phyloP scores from a whole-genome alignment of 2,329 filamentous ascomycete genomes.

The Trichophyton equinum region DNA sequence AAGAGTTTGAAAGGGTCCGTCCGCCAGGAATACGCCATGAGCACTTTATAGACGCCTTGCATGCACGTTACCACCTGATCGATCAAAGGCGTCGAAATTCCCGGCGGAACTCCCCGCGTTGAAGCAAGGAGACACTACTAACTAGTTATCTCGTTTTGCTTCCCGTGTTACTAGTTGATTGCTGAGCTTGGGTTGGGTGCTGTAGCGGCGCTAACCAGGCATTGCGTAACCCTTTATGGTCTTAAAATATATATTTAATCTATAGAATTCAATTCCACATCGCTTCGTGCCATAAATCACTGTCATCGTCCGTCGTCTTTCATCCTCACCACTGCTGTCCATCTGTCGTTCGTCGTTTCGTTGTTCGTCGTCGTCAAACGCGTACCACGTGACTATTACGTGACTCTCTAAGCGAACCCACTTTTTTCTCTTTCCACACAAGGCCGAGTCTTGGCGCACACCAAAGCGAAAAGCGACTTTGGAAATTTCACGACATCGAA shows the following conservation, averaged over 20 bases:
- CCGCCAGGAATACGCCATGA: slow-evolving; percentile 78
- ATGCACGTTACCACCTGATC: slow-evolving; percentile 57
- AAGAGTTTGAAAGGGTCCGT: slow-evolving; percentile 58
- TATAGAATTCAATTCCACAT: neutral
- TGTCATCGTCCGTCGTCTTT: neutral
- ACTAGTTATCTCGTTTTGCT: neutral
- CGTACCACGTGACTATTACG: slow-evolving; percentile 16
- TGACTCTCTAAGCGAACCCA: slow-evolving; percentile 30
- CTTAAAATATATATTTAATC: neutral
- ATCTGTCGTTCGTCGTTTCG: no score
- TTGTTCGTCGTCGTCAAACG: neutral
- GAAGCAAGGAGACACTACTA: neutral
- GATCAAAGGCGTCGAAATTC: slow-evolving; percentile 21
- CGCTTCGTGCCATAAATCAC: neutral
- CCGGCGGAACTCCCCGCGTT: no score
- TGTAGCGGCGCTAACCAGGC: neutral
- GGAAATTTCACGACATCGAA: slow-evolving; percentile 8
- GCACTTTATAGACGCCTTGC: slow-evolving; percentile 76
- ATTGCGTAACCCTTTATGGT: neutral
- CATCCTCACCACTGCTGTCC: neutral
- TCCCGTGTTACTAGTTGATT: neutral
- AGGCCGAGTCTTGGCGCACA: slow-evolving; percentile 14
- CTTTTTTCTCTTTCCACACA: slow-evolving; percentile 15
- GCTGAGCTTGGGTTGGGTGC: neutral
- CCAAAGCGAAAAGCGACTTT: slow-evolving; percentile 6